Evolutionary conservation across 1,284 basidiomycete species (phyloP).

Genomic region (Uromyces viciae-fabae): DNA sequence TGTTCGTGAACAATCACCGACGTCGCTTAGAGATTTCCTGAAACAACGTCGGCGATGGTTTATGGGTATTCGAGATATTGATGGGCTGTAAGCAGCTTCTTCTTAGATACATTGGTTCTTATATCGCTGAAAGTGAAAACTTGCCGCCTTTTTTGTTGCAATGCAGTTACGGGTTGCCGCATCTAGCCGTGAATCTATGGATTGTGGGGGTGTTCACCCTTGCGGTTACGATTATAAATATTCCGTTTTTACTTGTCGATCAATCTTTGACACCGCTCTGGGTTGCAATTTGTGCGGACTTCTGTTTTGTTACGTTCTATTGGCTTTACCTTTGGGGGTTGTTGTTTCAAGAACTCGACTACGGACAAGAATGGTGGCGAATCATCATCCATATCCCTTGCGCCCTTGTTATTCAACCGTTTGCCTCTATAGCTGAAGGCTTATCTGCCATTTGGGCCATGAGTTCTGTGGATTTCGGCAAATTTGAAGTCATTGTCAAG

Average conservation of each 20-base stretch:
- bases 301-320: slow-evolving; percentile 57
- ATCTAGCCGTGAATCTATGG: slow-evolving; percentile 57
- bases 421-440: slow-evolving; percentile 56
- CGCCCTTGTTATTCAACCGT: slow-evolving; percentile 54
- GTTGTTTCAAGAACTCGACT: slow-evolving; percentile 49
- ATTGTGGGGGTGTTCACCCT: slow-evolving; percentile 57
- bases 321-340: slow-evolving; percentile 50
- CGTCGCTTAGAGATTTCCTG: slow-evolving; percentile 56
- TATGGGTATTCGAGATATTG: slow-evolving; percentile 55
- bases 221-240: slow-evolving; percentile 56
- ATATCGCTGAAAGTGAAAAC: not conserved
- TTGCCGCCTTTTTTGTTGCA: slow-evolving; percentile 50
- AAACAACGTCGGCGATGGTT: slow-evolving; percentile 58
- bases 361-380: slow-evolving; percentile 48
- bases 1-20: slow-evolving; percentile 56
- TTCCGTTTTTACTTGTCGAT: slow-evolving; percentile 52
- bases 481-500: slow-evolving; percentile 48
- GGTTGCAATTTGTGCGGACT: slow-evolving; percentile 56
- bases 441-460: slow-evolving; percentile 56
- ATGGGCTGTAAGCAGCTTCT: slow-evolving; percentile 35
- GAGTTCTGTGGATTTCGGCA: slow-evolving; percentile 52
- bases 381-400: slow-evolving; percentile 46
- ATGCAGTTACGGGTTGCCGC: slow-evolving; percentile 55
- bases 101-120: no score
- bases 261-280: slow-evolving; percentile 53